Evolutionary conservation across 2,329 filamentous ascomycete genomes (phyloP).

Genomic region (Epichloe amarillans): DNA sequence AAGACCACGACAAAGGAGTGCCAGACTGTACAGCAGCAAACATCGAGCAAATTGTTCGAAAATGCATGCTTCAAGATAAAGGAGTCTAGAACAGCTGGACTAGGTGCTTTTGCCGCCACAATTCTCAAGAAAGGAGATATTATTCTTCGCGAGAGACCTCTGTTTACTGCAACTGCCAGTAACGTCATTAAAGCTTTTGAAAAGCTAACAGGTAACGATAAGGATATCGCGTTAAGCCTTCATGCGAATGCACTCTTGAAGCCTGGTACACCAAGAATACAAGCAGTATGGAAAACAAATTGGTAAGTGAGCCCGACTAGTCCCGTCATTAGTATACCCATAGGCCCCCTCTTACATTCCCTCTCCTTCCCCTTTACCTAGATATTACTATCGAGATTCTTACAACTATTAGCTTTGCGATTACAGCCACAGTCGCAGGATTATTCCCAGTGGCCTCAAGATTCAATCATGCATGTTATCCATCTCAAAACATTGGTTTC

Average conservation of each 20-base stretch:
- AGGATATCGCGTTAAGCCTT: conserved; percentile 23
- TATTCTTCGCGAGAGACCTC: conserved; percentile 31
- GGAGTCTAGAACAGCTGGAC: conserved; percentile 16
- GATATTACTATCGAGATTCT: background rate
- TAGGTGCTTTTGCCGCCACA: conserved; percentile 31
- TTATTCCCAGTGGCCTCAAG: conserved; percentile 38
- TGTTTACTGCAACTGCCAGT: conserved; percentile 21
- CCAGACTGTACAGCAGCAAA: no score
- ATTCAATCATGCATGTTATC: conserved; percentile 45
- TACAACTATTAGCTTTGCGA: conserved; percentile 9
- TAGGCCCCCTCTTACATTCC: no score
- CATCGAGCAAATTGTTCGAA: conserved; percentile 10
- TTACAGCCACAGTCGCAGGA: conserved; percentile 19
- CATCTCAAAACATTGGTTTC: conserved; percentile 30
- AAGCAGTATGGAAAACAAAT: conserved; percentile 32
- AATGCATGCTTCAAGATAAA: conserved; percentile 28
- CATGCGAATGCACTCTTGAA: conserved; percentile 20
- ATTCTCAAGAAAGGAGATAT: conserved; percentile 24
- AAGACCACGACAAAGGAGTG: background rate
- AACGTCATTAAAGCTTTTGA: conserved; percentile 23
- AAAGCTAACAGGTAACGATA: conserved; percentile 17
- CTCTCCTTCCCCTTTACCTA: background rate
- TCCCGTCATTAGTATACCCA: background rate
- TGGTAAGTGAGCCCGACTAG: conserved; percentile 21
- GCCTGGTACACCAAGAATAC: conserved; percentile 15